Evolutionary conservation across 192 early-diverging fungal species (phyloP), one percentile per base, ranked within the genome.

Genomic region (Diversispora epigaea): DNA sequence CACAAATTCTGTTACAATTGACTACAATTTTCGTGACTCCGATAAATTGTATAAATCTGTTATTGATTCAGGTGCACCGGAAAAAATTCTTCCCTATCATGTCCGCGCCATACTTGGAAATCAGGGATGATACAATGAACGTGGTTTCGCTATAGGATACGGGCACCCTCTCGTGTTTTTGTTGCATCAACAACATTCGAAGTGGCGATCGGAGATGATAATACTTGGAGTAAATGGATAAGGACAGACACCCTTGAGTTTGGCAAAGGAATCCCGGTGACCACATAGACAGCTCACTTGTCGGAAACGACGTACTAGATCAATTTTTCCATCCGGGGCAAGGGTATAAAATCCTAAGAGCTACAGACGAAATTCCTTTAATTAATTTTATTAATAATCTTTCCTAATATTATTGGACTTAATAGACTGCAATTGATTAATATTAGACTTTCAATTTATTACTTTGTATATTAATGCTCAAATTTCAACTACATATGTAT

Each of bases 141-240:
- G 46, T 47, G 46, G 46, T 47, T 47, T 8, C n/a, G 55, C 55
- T 56, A 56, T 17, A 4, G 55, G 55, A 56, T 56, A 56, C n/a
- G 55, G 55, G 4, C 9, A 6, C 6, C 55, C 55, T 17, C 4
- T 17, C n/a, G 4, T 6, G 5, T 52, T 49, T 21, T 5, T 68
- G 2, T 52, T 68, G 47, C 67, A 68, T 68, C 22, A 15, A 25
- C 47, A 50, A 41, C 49, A 69, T 69, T 69, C 54, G 68, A 55
- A 69, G 19, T 69, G 32, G 3, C 68, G 3, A 32, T 55, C 3
- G 50, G 68, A 43, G 47, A 69, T 19, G 22, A 69, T 69, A 69
- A 69, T 15, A 7, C 47, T 14, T 69, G 68, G 68, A 55, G 47
- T 41, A 69, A 69, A 25, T 69, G 46, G 46, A 11, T 47, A 11